phyloP scores from a whole-genome alignment of 768 basidiomycete species.

The Suillus hirtellus region DNA sequence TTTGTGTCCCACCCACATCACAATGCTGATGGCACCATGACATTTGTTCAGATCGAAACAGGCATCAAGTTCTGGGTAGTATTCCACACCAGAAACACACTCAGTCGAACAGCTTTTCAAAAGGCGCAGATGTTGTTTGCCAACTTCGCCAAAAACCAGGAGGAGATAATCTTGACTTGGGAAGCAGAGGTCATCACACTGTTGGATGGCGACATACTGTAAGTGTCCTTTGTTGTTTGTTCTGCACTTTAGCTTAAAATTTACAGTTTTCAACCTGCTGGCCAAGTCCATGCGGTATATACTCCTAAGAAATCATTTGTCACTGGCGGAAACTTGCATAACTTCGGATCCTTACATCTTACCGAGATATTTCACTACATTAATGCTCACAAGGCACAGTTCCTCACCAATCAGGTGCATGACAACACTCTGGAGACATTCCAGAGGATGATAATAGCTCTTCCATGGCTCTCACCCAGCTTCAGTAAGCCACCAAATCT shows the following conservation, averaged over 20 bases:
- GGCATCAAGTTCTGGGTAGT: slow-evolving; percentile 17
- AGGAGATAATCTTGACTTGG: not conserved
- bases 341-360: not conserved
- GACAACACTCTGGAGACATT: not conserved
- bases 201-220: not conserved
- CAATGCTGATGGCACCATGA: slow-evolving; percentile 11
- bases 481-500: not conserved
- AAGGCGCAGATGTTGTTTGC: not conserved
- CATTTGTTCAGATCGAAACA: not conserved
- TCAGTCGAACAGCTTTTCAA: not conserved
- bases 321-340: not conserved
- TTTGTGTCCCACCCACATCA: slow-evolving; percentile 13
- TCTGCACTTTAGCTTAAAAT: not conserved
- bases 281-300: not conserved
- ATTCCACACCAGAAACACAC: not conserved
- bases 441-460: not conserved
- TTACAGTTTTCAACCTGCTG: not conserved
- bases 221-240: not conserved
- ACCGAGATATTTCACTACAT: not conserved
- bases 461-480: not conserved
- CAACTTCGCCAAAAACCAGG: not conserved
- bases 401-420: not conserved
- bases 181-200: not conserved
- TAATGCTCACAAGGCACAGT: not conserved
- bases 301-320: not conserved